Evolutionary conservation across 169 alveolate genomes (phyloP).

Genomic region (Besnoitia besnoiti): DNA sequence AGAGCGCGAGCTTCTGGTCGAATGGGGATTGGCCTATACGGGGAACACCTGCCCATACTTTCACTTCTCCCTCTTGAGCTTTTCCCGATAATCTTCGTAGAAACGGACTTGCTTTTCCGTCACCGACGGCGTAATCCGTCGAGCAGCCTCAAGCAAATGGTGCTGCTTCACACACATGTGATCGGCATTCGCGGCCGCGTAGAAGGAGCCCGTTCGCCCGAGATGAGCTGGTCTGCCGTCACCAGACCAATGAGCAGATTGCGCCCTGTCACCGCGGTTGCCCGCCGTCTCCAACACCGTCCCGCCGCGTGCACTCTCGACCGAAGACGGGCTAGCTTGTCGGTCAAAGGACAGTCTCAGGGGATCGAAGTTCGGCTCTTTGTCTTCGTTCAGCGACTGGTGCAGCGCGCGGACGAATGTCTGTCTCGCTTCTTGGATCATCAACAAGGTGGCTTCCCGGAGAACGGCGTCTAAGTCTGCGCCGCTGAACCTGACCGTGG

Average conservation of each 20-base stretch:
- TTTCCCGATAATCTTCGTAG: constrained; percentile 15
- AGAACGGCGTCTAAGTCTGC: constrained; percentile 74
- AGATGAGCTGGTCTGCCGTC: not conserved
- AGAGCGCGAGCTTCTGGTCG: too few relatives aligned
- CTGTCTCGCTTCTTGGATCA: constrained; percentile 46
- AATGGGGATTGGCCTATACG: too few relatives aligned
- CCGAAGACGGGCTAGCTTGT: not conserved
- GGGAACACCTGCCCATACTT: too few relatives aligned
- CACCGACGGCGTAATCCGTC: constrained; percentile 18
- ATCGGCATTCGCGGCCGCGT: not conserved
- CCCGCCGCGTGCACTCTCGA: not conserved
- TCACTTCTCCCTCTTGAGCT: not conserved
- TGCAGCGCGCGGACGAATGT: constrained; percentile 11
- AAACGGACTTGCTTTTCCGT: constrained; percentile 26
- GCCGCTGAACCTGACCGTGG: constrained; percentile 68
- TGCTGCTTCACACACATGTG: constrained; percentile 38
- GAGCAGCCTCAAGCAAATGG: constrained; percentile 35
- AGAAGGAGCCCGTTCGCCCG: not conserved
- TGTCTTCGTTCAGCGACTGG: constrained; percentile 12
- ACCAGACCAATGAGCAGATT: not conserved
- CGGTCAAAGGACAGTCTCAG: constrained; percentile 34
- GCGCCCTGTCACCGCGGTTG: not conserved
- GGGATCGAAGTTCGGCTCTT: not conserved
- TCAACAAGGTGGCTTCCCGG: constrained; percentile 63
- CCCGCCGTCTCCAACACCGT: not conserved